Evolutionary conservation across 495 filamentous ascomycete species (phyloP).

Genomic region (Evernia prunastri): DNA sequence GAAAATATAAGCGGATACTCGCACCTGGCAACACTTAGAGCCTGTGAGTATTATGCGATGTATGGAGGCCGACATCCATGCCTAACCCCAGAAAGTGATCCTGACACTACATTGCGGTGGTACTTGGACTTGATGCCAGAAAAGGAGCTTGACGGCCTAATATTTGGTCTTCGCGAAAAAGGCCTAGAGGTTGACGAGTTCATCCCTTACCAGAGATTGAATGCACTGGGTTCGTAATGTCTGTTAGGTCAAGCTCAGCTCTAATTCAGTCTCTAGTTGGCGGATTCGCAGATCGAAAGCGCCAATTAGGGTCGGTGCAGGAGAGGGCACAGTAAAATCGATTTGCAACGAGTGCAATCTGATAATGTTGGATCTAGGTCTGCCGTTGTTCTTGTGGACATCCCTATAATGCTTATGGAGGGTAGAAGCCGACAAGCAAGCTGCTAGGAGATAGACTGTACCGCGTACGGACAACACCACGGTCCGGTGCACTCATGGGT

Average conservation of each 20-base stretch:
- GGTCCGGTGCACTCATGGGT: no score
- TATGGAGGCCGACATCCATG: slow-evolving; percentile 6
- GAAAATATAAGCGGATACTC: background rate
- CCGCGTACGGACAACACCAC: no score
- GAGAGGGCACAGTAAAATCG: background rate
- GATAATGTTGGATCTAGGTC: background rate
- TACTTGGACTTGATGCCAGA: background rate
- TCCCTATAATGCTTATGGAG: no score
- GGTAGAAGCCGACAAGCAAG: no score
- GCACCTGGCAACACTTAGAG: background rate
- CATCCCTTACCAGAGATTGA: no score
- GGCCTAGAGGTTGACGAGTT: no score
- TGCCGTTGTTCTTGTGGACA: background rate
- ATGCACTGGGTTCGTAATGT: no score
- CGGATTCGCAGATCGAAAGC: background rate
- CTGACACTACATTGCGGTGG: background rate
- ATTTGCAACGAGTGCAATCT: background rate
- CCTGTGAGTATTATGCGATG: background rate
- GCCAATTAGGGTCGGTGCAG: background rate
- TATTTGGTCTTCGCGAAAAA: background rate
- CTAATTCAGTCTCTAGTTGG: background rate
- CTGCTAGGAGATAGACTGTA: no score
- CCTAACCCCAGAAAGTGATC: background rate
- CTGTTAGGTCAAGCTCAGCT: no score
- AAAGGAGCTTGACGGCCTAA: background rate